Evolutionary conservation across 805 yeast genomes (phyloP).

Genomic region (Debaryomyces hansenii): DNA sequence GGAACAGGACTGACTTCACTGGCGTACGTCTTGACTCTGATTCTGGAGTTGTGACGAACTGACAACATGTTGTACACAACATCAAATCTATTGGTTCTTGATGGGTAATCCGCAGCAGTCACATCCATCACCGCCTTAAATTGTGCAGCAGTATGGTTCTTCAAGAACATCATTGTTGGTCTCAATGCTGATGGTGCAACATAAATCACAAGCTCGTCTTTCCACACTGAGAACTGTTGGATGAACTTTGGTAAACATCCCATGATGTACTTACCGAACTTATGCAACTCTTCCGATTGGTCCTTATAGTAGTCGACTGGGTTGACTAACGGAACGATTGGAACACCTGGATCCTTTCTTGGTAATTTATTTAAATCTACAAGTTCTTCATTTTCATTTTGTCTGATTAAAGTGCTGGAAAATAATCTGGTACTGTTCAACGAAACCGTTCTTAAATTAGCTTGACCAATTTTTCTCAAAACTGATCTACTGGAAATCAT

Average conservation of each 20-base stretch:
- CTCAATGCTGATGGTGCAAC: conserved; percentile 74
- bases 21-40: conserved; percentile 86
- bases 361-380: conserved; percentile 37
- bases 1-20: conserved; percentile 83
- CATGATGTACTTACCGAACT: conserved; percentile 77
- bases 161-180: conserved; percentile 69
- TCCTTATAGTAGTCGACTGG: conserved; percentile 76
- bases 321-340: conserved; percentile 57
- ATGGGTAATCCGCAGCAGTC: conserved; percentile 85
- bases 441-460: conserved; percentile 1
- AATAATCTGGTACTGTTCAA: conserved; percentile 1
- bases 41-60: conserved; percentile 80
- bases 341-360: conserved; percentile 33
- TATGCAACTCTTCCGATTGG: conserved; percentile 69
- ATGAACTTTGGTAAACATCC: conserved; percentile 77
- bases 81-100: conserved; percentile 81
- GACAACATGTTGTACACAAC: conserved; percentile 82
- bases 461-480: conserved; percentile 3
- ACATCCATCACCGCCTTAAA: conserved; percentile 77
- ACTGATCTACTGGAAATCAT: conserved; percentile 5
- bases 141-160: conserved; percentile 78
- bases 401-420: background rate
- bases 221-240: conserved; percentile 87
- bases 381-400: conserved; percentile 23
- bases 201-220: conserved; percentile 77